Evolutionary conservation across 306 rosid species (phyloP), one percentile per base, ranked within the genome.

Genomic region (Dalbergia cochinchinensis): DNA sequence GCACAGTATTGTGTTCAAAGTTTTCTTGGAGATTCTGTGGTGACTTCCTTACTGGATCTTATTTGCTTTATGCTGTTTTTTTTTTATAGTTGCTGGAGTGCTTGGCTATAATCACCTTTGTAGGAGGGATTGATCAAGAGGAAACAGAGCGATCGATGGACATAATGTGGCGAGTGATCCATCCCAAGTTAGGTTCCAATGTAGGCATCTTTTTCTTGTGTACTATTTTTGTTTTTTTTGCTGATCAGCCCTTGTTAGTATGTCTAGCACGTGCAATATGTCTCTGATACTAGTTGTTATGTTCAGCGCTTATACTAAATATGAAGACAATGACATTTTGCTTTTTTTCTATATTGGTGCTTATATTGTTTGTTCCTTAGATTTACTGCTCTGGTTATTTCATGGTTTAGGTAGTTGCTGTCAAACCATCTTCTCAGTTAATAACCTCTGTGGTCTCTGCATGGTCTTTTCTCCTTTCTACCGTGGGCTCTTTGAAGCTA

Each of bases 391-490:
- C 12, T 71, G 13, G 6, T 45, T 64, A 13, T 60, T 75, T 61
- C 41, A 26, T 61, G 74, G 54, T 75, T 75, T 69, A 95, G 99
- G 99, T 91, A 19, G 88, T 85, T 78, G 91, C 90, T 57, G 88
- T 78, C 85, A 95, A 90, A 82, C 96, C 92, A n/a, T 89, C 96
- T 7, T 80, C 89, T 22, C 73, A 85, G 34, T 22, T 88, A 47
- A 92, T 91, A 84, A 82, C 91, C 4, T 77, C 86, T 13, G 89
- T 91, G 90, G 94, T 92, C 67, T 91, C 91, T 78, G 83, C 98
- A 0, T 95, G 99, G 99, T 86, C 98, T 67, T 95, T 95, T 86
- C 95, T 95, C 85, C 97, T 95, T 41, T 91, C 99, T 14, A 93
- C 96, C 20, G 50, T 88, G 77, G 83, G 82, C 31, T 82, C 75